Evolutionary conservation across 306 rosid species (phyloP), one percentile per base, ranked within the genome.

Genomic region (Glycine soja): DNA sequence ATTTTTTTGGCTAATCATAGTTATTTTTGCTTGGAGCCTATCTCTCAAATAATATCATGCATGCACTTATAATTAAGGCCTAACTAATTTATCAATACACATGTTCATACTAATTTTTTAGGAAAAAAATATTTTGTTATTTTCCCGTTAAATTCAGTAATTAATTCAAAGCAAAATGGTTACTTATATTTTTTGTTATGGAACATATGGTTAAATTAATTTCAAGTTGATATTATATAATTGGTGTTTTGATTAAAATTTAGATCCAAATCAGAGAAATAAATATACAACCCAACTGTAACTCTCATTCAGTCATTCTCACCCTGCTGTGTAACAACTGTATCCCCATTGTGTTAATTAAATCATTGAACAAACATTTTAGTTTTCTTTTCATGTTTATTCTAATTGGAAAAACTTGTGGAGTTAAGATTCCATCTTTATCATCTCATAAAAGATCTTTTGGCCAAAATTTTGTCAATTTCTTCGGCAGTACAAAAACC

Each of bases 401-500:
- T 73, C 18, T 51, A 59, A 43, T 76, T 24, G 78, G 61, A 62
- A 45, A 77, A 70, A 3, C 67, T 34, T 38, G 48, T 56, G 43
- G 66, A 64, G 11, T 67, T 75, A 36, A 61, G 45, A 52, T 52
- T 61, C 65, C 16, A 61, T 34, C n/a, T 50, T 61, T 24, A 3
- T 59, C 36, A 5, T 62, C 13, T n/a, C 52, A 7, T 7, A 3
- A 38, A 38, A 71, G 46, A 78, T 78, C 73, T 66, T 79, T 74
- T 58, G 6, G 74, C 78, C 47, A 74, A 84, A 67, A 2, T 56
- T 67, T 74, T 69, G 64, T 74, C 74, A 69, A 67, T 40, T 38
- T 79, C 73, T 74, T 67, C 45, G 11, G 5, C 53, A 16, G 45
- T 70, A 16, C 10, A 24, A 42, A 82, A 48, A 14, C 5, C 43